Evolutionary conservation across 23 red algal species (phyloP), one percentile per base, ranked within the genome.

Genomic region (Gracilariopsis chorda): DNA sequence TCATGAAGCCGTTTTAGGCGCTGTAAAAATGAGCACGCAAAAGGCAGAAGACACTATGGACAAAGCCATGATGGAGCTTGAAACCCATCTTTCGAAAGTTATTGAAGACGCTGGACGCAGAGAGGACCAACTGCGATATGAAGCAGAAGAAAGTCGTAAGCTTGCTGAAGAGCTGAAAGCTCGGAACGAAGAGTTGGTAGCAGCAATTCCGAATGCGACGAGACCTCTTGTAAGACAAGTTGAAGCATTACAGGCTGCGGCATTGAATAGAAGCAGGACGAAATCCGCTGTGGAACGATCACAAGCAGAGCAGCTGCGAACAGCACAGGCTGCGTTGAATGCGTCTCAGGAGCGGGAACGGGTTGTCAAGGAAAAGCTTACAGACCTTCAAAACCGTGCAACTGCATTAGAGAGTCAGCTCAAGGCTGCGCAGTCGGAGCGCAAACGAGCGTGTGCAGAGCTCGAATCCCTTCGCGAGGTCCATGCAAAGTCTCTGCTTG

Each of bases 211-310:
- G 17, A 83, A 88, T 48, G 94, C 88, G 0, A 96, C 94, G 41
- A 49, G 84, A 25, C 94, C 94, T 42, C 77, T 96, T 20, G 44
- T 96, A 33, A 80, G 82, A 51, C 94, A 93, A 48, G 84, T 96
- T 47, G 88, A 96, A 41, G 88, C 76, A 2, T 52, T 96, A 23
- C 82, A 92, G 49, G 88, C 77, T n/a, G 88, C 83, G 9, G 80
- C 78, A 39, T 33, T 60, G 27, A 82, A 96, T 70, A 48, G 88
- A 36, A 53, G 39, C 12, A 68, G 68, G 30, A 83, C 88, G 13
- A 90, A 70, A 33, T 80, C 47, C n/a, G 74, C 80, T 23, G 71
- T 87, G 10, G 56, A 80, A 44, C 48, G 81, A 51, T 79, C 71
- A 28, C 68, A 95, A 64, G 46, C 88, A 27, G 93, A 95, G 62